A percentile compares a stretch with the other conserved stretches of the same genome.
phyloP scores from a whole-genome alignment of 1,139 yeast genomes.

The Taiozyma sp. region DNA sequence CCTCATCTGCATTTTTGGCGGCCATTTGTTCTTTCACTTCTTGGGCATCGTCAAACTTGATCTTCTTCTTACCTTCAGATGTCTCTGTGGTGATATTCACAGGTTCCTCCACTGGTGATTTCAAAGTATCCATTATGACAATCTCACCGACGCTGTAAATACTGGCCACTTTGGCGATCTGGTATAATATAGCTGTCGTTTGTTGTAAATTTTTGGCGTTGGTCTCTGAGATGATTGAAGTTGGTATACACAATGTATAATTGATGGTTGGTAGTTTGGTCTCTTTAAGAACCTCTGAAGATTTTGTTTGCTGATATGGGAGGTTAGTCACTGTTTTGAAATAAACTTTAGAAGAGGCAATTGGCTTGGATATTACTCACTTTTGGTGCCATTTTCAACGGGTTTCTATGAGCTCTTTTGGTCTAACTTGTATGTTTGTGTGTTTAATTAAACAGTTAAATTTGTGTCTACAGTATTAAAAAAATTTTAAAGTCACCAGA shows the following conservation, averaged over 20 bases:
- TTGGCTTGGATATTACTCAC: background rate
- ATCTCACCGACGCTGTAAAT: conserved; percentile 67
- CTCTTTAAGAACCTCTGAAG: background rate
- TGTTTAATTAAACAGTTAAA: no score
- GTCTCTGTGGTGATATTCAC: conserved; percentile 13
- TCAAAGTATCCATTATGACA: conserved; percentile 50
- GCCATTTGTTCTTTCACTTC: conserved; percentile 23
- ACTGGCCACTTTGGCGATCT: conserved; percentile 71
- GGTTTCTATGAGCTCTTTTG: no score
- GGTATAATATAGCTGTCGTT: conserved; percentile 66
- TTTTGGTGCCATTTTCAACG: background rate
- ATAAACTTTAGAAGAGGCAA: no score
- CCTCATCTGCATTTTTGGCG: conserved; percentile 15
- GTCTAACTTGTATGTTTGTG: no score
- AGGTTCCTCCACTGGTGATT: conserved; percentile 29
- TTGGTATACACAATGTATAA: conserved; percentile 59
- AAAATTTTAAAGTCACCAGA: background rate
- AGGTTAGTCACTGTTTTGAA: no score
- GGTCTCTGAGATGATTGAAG: conserved; percentile 44
- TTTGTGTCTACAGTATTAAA: background rate
- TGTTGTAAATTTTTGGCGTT: conserved; percentile 67
- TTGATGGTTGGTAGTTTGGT: conserved; percentile 16
- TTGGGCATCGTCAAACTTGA: conserved; percentile 33
- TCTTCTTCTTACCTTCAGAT: conserved; percentile 23
- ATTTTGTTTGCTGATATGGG: no score